Evolutionary conservation across 352 stramenopile genomes (phyloP).

Genomic region (Lagenidium giganteum): DNA sequence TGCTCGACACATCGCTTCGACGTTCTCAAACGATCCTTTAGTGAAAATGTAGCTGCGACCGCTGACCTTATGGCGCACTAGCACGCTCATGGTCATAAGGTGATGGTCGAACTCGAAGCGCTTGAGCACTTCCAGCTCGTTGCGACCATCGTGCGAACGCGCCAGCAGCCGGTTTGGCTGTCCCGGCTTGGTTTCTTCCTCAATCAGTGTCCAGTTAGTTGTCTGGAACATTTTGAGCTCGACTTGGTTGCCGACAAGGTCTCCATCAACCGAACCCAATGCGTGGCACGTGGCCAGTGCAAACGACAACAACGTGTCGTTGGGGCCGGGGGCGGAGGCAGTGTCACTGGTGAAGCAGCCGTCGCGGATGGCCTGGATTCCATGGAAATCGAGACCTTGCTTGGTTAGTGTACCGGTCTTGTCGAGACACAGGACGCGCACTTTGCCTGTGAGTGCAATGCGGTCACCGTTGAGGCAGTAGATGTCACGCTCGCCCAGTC

Average conservation of each 20-base stretch:
- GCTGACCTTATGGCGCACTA: conserved; percentile 52
- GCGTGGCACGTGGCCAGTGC: conserved; percentile 73
- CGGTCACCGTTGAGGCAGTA: conserved; percentile 73
- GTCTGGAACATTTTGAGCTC: conserved; percentile 81
- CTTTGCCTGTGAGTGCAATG: conserved; percentile 84
- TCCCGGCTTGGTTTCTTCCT: conserved; percentile 31
- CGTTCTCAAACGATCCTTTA: conserved; percentile 82
- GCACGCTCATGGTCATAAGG: conserved; percentile 84
- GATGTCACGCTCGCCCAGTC: conserved; percentile 62
- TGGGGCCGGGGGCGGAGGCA: conserved; percentile 16
- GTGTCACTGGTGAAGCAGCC: too few relatives aligned
- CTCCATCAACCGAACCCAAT: conserved; percentile 47
- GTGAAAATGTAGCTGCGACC: conserved; percentile 63
- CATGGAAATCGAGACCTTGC: conserved; percentile 78
- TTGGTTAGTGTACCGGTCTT: conserved; percentile 90
- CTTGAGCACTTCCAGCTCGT: conserved; percentile 69
- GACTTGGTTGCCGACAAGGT: conserved; percentile 76
- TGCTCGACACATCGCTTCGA: conserved; percentile 41
- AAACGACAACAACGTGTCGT: conserved; percentile 39
- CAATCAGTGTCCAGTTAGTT: conserved; percentile 49
- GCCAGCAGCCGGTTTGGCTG: too few relatives aligned
- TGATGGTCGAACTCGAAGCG: conserved; percentile 88
- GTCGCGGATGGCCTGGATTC: too few relatives aligned
- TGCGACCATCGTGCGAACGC: conserved; percentile 23
- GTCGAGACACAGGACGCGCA: conserved; percentile 86